Base-by-base conservation (phyloP, 805 yeast species). In the Suhomyces sp. region DNA sequence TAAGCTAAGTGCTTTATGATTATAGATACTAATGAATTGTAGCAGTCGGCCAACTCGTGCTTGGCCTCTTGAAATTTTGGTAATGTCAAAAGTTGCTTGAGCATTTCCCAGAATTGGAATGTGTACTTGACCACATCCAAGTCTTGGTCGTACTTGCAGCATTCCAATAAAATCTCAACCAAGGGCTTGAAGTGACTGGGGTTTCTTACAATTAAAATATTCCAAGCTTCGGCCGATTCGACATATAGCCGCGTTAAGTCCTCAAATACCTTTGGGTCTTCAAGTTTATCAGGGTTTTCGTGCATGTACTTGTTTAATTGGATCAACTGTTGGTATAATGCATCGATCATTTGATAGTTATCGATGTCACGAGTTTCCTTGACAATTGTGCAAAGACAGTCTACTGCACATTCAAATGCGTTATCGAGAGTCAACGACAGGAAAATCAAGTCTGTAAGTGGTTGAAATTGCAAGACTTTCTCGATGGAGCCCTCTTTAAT, bases 161-260 rank as follows among this genome's bases (percentile, higher is more conserved):
- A 81, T 55, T 84, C 82, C 43, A 90, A 75, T 20, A 93, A 68
- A 5, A 89, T 82, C 52, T 82, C 84, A 17, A 92, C 92, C 60
- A 94, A 71, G 1, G 87, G 87, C 56, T 81, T 79, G 71, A 88
- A 92, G 44, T 80, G 79, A 44, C 69, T 69, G 0, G 97, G 94
- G 49, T 79, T 73, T 59, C 83, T 83, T 6, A 93, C 90, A 47
- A 94, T 83, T 31, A 88, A 75, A 31, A 88, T 87, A 68, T 90
- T 94, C 99, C 99, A 94, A 1, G 96, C 81, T 69, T 91, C 97
- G 51, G 96, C 97, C 1, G 97, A 96, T 60, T 91, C 96, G 6
- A 91, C 88, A 65, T 87, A 89, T 43, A 94, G 66, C 61, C 94
- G 78, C 0, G 96, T 82, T 49, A 88, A 72, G 12, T 87, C 83